phyloP scores from a whole-genome alignment of 2,329 filamentous ascomycete species.

The Pestalotiopsis sp. region DNA sequence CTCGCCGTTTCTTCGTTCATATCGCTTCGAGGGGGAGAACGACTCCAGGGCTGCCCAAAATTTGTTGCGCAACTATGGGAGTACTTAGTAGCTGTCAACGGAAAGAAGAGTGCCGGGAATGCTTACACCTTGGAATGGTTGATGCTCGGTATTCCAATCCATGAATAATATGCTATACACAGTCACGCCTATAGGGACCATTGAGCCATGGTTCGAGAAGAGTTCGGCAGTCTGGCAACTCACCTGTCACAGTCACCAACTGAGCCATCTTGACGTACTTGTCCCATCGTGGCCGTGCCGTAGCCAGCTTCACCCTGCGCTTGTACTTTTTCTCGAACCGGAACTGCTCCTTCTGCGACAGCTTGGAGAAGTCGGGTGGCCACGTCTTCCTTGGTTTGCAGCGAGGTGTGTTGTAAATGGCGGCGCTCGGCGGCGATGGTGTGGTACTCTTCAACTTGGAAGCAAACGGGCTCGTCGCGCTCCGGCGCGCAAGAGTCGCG shows the following conservation, averaged over 20 bases:
- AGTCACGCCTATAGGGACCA: slow-evolving; percentile 52
- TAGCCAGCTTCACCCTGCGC: slow-evolving; percentile 56
- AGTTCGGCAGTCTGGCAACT: slow-evolving; percentile 37
- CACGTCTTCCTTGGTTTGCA: slow-evolving; percentile 72
- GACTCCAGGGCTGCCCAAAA: slow-evolving; percentile 40
- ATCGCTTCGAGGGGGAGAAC: slow-evolving; percentile 27
- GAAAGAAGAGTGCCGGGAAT: too few relatives aligned
- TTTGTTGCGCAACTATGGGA: slow-evolving; percentile 37
- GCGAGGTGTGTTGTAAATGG: slow-evolving; percentile 53
- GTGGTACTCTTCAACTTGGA: slow-evolving; percentile 25
- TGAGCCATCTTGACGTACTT: slow-evolving; percentile 62
- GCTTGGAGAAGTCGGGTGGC: slow-evolving; percentile 75
- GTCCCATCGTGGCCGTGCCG: slow-evolving; percentile 32
- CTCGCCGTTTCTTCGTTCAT: slow-evolving; percentile 24
- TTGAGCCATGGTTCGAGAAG: slow-evolving; percentile 46
- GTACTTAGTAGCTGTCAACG: neutral
- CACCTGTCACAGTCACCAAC: slow-evolving; percentile 59
- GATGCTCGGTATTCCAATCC: slow-evolving; percentile 53
- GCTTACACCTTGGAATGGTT: slow-evolving; percentile 55
- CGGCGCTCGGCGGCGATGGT: slow-evolving; percentile 21
- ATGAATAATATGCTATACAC: slow-evolving; percentile 64
- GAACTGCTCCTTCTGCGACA: slow-evolving; percentile 74
- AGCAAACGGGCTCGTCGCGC: slow-evolving; percentile 33
- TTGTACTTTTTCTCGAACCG: slow-evolving; percentile 80
- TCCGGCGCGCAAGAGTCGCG: slow-evolving; percentile 45